These are phyloP conservation scores for Metarhizium guizhouense DNA, from an alignment of 2,329 filamentous ascomycete species.

Conservation along the genomic window DNA sequence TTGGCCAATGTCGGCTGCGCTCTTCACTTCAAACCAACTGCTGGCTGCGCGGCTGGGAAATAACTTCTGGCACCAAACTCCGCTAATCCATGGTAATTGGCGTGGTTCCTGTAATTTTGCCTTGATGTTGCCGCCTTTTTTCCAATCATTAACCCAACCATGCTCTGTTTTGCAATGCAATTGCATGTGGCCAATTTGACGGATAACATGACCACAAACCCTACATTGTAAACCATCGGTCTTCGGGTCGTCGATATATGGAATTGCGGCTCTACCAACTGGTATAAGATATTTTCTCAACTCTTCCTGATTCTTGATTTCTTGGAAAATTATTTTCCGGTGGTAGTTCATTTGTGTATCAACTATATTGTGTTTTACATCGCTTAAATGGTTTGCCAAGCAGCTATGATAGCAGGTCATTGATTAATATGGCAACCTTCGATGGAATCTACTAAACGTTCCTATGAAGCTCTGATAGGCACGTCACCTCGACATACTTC, in stretches of 20 bases:
- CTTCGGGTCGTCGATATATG: neutral
- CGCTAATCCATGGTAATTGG: conserved; percentile 1
- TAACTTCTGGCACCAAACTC: conserved; percentile 2
- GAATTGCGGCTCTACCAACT: neutral
- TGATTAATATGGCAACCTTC: too few relatives aligned
- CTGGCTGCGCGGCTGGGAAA: neutral
- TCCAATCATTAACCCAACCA: neutral
- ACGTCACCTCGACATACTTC: too few relatives aligned
- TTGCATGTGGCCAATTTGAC: neutral
- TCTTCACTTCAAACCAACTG: conserved; percentile 4
- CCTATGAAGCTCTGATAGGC: too few relatives aligned
- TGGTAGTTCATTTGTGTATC: too few relatives aligned
- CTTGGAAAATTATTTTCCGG: neutral
- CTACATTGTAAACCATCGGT: neutral
- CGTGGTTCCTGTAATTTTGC: neutral
- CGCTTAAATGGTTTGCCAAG: too few relatives aligned
- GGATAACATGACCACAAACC: neutral
- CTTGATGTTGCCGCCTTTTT: neutral
- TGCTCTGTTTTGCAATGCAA: neutral
- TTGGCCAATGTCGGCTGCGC: neutral
- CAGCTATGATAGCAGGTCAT: too few relatives aligned
- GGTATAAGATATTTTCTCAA: neutral
- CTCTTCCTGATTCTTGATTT: neutral
- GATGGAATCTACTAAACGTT: too few relatives aligned
- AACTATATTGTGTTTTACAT: too few relatives aligned